phyloP scores from a whole-genome alignment of 768 basidiomycete species.

The Pulveroboletus frians region DNA sequence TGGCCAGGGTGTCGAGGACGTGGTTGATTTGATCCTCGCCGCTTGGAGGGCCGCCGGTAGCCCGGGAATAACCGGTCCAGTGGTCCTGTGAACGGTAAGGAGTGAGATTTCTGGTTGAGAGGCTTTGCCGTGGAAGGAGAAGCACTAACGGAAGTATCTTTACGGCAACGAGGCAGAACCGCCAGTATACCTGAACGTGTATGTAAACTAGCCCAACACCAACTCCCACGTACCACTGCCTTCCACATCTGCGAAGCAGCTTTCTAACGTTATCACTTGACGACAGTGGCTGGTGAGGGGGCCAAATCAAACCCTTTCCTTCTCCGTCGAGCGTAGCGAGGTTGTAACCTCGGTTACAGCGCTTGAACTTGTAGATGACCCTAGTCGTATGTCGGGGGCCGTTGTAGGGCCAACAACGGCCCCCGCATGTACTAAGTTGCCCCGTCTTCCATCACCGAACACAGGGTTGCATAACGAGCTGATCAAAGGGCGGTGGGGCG shows the following conservation, averaged over 20 bases:
- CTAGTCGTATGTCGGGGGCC: no score
- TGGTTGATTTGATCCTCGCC: slow-evolving; percentile 73
- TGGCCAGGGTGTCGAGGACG: slow-evolving; percentile 72
- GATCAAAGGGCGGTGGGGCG: slow-evolving; percentile 7
- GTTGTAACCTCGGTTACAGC: no score
- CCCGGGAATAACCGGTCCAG: slow-evolving; percentile 52
- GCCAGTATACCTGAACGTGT: slow-evolving; percentile 5
- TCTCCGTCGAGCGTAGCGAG: no score
- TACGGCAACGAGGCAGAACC: slow-evolving; percentile 8
- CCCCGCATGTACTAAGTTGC: neutral
- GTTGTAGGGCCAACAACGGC: neutral
- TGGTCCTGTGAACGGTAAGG: slow-evolving; percentile 19
- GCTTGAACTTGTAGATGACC: no score
- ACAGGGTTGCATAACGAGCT: neutral
- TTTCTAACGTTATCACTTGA: no score
- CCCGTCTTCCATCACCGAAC: neutral
- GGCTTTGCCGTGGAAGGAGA: neutral
- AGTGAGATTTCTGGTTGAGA: neutral
- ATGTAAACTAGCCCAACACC: neutral
- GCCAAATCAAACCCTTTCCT: no score
- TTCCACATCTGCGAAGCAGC: neutral
- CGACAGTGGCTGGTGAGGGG: no score
- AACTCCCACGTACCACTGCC: slow-evolving; percentile 8
- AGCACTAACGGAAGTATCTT: neutral
- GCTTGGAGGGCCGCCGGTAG: slow-evolving; percentile 86